Base-by-base conservation (phyloP, 139 green algal species). In the Asterochloris erici region DNA sequence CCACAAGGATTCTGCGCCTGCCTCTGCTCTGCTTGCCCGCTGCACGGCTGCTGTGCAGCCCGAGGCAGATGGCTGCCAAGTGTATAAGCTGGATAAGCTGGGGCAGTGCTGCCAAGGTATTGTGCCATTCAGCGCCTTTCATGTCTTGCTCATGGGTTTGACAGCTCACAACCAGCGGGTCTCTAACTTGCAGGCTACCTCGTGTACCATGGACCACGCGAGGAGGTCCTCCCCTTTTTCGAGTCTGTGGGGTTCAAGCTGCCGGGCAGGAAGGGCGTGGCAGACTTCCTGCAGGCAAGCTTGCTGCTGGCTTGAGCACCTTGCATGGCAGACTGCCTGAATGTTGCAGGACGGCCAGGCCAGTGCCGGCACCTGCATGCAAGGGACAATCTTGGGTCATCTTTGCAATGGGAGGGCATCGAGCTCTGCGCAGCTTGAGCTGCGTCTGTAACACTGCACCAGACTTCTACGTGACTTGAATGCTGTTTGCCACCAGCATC, bases 201-300 rank as follows among this genome's bases (percentile, higher is more conserved):
- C 71, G 83, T 93, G 63, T 94, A 90, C 64, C 84, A 91, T 29
- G 90, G 90, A 0, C 84, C 85, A 0, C 47, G 81, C 13, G 77
- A 85, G 38, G 4, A 82, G 14, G 87, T 93, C 28, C 62, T 89
- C 76, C 54, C 81, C 10, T 94, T 93, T 81, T 93, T 94, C 68
- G 62, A 81, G 24, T 19, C 23, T 14, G 24, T 62, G 19, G 91
- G 91, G 38, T 94, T 94, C 77, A n/a, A 80, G 0, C 93, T 89
- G 78, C 91, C 91, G 21, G 77, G 83, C 60, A 77, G 85, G 17
- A 90, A 89, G 76, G 91, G 85, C 74, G 63, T 89, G 10, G 91
- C 91, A 24, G 91, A 95, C 61, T 94, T 94, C 86, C 73, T 94
- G 86, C 90, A 94, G 84, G 92, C 38, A 54, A 54, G 38, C 38